Evolutionary conservation across 208 protist species (phyloP).

Genomic region (Crithidia thermophila): DNA sequence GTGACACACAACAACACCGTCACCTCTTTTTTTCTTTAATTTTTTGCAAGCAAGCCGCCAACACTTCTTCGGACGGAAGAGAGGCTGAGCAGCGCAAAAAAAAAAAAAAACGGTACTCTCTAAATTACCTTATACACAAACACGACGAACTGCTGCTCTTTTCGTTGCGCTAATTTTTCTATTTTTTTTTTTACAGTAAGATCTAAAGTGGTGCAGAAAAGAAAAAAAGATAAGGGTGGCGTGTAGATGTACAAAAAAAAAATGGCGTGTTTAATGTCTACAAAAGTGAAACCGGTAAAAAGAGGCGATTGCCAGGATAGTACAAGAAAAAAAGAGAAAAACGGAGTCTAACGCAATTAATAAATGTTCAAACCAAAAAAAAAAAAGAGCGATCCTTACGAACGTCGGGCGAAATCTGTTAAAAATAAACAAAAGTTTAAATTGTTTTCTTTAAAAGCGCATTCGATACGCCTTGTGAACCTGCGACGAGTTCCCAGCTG

Average conservation of each 20-base stretch:
- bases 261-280: constrained; percentile 2
- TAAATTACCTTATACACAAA: too few species aligned
- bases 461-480: constrained; percentile 8
- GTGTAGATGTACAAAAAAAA: constrained; percentile 9
- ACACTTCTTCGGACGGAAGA: too few species aligned
- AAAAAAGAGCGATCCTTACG: too few species aligned
- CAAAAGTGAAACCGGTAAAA: background rate
- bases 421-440: constrained; percentile 4
- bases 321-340: constrained; percentile 18
- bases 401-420: too few species aligned
- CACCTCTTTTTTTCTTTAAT: too few species aligned
- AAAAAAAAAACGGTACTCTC: too few species aligned
- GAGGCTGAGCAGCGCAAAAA: too few species aligned
- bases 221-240: constrained; percentile 1
- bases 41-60: too few species aligned
- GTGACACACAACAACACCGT: too few species aligned
- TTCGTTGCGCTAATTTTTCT: too few species aligned
- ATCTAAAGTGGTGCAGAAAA: background rate
- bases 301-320: background rate
- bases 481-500: background rate
- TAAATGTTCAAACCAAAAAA: background rate
- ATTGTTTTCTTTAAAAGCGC: background rate
- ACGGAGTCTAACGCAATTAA: background rate
- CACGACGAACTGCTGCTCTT: too few species aligned
- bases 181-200: constrained; percentile 2